Evolutionary conservation across 768 basidiomycete genomes (phyloP), one percentile per base, ranked within the genome.

Genomic region (Boletus pseudo-olivaceus): DNA sequence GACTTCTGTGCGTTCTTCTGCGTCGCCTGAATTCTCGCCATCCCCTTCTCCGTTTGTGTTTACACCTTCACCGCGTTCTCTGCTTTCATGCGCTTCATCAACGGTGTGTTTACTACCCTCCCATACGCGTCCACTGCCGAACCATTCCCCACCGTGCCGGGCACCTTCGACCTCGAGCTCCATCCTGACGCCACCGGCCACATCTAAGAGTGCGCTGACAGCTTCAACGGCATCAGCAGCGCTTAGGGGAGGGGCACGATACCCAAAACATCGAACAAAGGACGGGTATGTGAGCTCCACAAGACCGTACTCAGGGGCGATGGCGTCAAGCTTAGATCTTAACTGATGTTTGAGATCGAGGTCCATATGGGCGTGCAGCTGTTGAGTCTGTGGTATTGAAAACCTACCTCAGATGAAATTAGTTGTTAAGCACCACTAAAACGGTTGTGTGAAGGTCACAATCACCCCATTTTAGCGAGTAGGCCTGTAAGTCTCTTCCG

Each of bases 391-490:
- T 2, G 82, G 80, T 61, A 98, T 82, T 3, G 96, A 98, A 69
- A 98, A 96, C 3, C 96, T 98, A 55, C 5, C 59, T 53, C 65
- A 33, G n/a, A 50, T 45, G 48, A 54, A 54, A 47, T 63, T 41
- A 62, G 47, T 47, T 20, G 29, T 32, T 10, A 45, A 30, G 17
- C 20, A 34, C 44, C 46, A 26, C 41, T 39, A 47, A 53, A 53
- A 47, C 43, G 14, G 32, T 14, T 34, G 35, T 49, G 15, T 45
- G 39, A 44, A 54, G 33, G 17, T 45, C 47, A 32, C 14, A 73
- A 79, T 58, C 68, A 98, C 94, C 97, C 97, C 93, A 99, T 99
- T 77, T 98, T 98, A 15, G 97, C 97, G 23, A 99, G 75, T 47
- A 99, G 75, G 8, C 96, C 97, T 1, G 88, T 91, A 51, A 99